These are phyloP conservation scores for Termitomyces sp. DNA, from an alignment of 768 basidiomycete species.

Conservation along the genomic window DNA sequence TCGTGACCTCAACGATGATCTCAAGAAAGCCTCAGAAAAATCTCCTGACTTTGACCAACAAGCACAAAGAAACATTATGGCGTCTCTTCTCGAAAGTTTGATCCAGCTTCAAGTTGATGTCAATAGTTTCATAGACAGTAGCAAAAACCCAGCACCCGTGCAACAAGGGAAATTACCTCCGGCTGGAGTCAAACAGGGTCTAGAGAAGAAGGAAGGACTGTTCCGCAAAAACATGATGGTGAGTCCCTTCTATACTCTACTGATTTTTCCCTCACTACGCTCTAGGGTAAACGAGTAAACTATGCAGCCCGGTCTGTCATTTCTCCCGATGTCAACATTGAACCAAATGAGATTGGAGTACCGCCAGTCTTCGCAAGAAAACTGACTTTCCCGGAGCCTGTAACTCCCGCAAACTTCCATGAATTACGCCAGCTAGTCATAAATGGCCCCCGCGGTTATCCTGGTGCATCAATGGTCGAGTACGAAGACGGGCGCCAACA, in stretches of 20 bases:
- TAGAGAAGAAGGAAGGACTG: constrained; percentile 98
- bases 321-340: constrained; percentile 98
- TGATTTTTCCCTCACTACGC: background rate
- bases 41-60: constrained; percentile 47
- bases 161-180: constrained; percentile 89
- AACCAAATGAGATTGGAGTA: constrained; percentile 97
- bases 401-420: constrained; percentile 87
- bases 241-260: constrained; percentile 19
- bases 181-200: constrained; percentile 89
- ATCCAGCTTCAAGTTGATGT: constrained; percentile 93
- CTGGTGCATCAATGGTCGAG: constrained; percentile 93
- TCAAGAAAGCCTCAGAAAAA: constrained; percentile 63
- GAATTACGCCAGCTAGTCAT: constrained; percentile 88
- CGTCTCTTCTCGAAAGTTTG: constrained; percentile 71
- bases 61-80: constrained; percentile 54
- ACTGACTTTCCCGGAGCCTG: constrained; percentile 96
- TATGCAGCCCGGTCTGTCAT: constrained; percentile 99
- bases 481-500: constrained; percentile 91
- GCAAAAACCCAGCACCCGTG: constrained; percentile 86
- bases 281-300: constrained; percentile 97
- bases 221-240: constrained; percentile 99
- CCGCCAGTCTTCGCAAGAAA: constrained; percentile 97
- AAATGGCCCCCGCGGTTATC: constrained; percentile 82
- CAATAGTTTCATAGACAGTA: constrained; percentile 96
- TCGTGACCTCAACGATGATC: constrained; percentile 68